Evolutionary conservation across 2,329 filamentous ascomycete genomes (phyloP), one percentile per base, ranked within the genome.

Genomic region (Xylariales sp.): DNA sequence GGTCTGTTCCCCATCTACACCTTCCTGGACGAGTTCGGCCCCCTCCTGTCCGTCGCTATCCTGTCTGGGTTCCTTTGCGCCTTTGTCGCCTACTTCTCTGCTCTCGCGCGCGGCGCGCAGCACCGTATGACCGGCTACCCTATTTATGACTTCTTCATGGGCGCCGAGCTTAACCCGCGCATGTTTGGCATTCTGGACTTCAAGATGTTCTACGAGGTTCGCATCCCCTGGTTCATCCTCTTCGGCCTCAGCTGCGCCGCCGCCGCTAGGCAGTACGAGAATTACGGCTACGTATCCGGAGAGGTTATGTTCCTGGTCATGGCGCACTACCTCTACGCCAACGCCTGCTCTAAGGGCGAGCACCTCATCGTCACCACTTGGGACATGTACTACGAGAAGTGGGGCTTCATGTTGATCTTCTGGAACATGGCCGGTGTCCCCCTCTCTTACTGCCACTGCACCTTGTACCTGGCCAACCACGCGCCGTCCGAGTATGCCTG

Each of bases 311-410:
- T 95, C 67, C 67, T 95, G 29, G 66, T 95, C 48, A 82, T 95
- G 77, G 90, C 89, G 1, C 88, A 95, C 65, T 95, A 85, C 65
- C 74, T 95, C 31, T 95, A 95, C 55, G 88, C 88, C 57, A 93
- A 94, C 61, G 88, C 89, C 37, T 95, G 89, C 69, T 81, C 83
- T 51, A 95, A 95, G 69, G 90, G 85, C 33, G 89, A 95, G 65
- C 88, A 95, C 65, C 78, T 88, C 58, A 95, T 95, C 61, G 77
- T 88, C 42, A 85, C 85, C 7, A 93, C 88, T 34, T 95, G 89
- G 84, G 89, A 95, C 55, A 95, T 95, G 84, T 95, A 94, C 71
- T 91, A 88, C 54, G 89, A 95, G 72, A 95, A 95, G 68, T 90
- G 87, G 79, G 89, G 89, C 37, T 95, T 95, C 71, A 95, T 95